phyloP scores from a whole-genome alignment of 2,329 filamentous ascomycete species.

The Microcyclospora pomicola region DNA sequence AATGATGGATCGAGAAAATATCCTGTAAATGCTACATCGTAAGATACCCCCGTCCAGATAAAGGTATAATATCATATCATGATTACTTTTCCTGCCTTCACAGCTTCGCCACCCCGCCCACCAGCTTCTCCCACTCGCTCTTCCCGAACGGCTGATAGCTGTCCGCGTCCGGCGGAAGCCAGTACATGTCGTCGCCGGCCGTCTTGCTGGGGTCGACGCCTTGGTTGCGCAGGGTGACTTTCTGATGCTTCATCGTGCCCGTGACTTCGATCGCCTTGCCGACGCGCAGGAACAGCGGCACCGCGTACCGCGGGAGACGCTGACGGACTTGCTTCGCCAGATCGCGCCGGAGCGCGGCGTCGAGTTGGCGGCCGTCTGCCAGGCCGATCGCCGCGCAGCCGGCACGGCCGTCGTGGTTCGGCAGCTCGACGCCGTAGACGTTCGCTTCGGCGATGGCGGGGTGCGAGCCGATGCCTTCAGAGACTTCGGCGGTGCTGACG shows the following conservation, averaged over 20 bases:
- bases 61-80: no score
- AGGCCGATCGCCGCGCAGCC: slow-evolving; percentile 62
- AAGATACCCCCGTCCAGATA: no score
- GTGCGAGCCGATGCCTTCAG: slow-evolving; percentile 57
- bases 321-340: slow-evolving; percentile 46
- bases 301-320: slow-evolving; percentile 57
- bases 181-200: slow-evolving; percentile 42
- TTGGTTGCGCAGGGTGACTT: slow-evolving; percentile 54
- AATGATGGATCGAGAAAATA: no score
- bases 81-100: slow-evolving; percentile 35
- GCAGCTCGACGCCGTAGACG: slow-evolving; percentile 70
- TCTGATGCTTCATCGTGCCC: slow-evolving; percentile 83
- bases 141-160: slow-evolving; percentile 53
- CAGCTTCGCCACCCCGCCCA: slow-evolving; percentile 55
- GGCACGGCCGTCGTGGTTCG: slow-evolving; percentile 69
- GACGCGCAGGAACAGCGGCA: slow-evolving; percentile 59
- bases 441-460: slow-evolving; percentile 61
- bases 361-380: slow-evolving; percentile 23
- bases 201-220: slow-evolving; percentile 55
- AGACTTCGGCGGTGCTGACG: slow-evolving; percentile 47
- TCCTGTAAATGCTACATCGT: no score
- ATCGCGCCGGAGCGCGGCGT: slow-evolving; percentile 29
- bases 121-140: slow-evolving; percentile 55
- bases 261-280: slow-evolving; percentile 43
- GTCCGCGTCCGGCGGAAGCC: slow-evolving; percentile 46